Base-by-base conservation (phyloP, 441 rosid genomes). In the Populus hybrid region DNA sequence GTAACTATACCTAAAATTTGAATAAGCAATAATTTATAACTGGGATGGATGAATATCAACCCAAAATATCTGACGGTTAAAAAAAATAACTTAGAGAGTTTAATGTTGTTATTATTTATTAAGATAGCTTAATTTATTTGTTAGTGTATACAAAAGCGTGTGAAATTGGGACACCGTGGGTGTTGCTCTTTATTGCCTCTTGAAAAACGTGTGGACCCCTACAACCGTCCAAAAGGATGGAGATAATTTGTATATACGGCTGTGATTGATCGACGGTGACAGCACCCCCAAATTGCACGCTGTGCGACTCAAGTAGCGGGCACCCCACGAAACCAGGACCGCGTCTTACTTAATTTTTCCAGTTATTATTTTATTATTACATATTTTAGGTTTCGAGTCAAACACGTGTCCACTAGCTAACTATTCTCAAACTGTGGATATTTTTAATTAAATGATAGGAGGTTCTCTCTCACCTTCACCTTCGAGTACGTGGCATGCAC, bases 251-350 rank as follows among this genome's bases (percentile, higher is more conserved):
- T 75, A 36, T 12, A 12, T 1, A 12, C 53, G 40, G 9, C 1
- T 65, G 10, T 76, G 72, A 84, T 86, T 79, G 83, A 84, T 12
- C 7, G 78, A 80, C 2, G 31, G 84, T 36, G 91, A 88, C 89
- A 70, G 28, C 67, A 45, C 23, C 65, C 78, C 64, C 74, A 56
- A 21, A 53, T 69, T 67, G 64, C 77, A 76, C 82, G 74, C 42
- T 66, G 59, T 50, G 5, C 42, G 21, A 69, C 61, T 10, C 14
- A 21, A 63, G 82, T 79, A 56, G 81, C 85, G 85, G 83, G 74
- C 72, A 72, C 79, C 72, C 78, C 84, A 88, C 89, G 86, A 45
- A 81, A 82, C 65, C 69, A 75, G 16, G 78, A 81, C 79, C 76
- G 73, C 76, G 84, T 72, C 80, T 38, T 77, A 77, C 80, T 7